Percentiles rank a stretch among this genome's conserved stretches.
phyloP scores from a whole-genome alignment of 148 eudicot species.

The Camellia lanceoleosa region DNA sequence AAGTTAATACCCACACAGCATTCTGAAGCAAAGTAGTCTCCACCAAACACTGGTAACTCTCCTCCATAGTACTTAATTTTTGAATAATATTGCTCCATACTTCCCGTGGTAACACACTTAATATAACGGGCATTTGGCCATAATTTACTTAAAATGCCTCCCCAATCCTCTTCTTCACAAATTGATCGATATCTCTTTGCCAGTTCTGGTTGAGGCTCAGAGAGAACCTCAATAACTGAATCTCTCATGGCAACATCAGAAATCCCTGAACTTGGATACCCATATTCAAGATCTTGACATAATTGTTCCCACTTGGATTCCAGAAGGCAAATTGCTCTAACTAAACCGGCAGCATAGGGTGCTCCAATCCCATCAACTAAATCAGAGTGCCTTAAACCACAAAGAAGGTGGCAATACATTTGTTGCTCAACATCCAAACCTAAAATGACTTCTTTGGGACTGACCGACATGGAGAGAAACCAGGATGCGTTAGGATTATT shows the following conservation, averaged over 20 bases:
- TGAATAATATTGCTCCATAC: constrained; percentile 36
- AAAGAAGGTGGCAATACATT: constrained; percentile 45
- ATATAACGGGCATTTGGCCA: constrained; percentile 41
- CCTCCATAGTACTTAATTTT: constrained; percentile 39
- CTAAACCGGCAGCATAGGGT: constrained; percentile 30
- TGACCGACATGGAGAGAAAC: constrained; percentile 24
- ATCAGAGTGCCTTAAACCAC: constrained; percentile 30
- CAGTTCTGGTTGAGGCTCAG: constrained; percentile 8
- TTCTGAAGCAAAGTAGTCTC: constrained; percentile 42
- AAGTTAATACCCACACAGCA: constrained; percentile 41
- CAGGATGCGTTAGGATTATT: constrained; percentile 20
- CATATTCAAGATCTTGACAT: constrained; percentile 28
- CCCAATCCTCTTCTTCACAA: constrained; percentile 27
- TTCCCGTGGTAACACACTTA: constrained; percentile 35
- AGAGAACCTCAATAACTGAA: constrained; percentile 14
- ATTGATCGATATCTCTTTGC: constrained; percentile 10
- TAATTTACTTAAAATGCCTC: constrained; percentile 28
- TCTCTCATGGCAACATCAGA: constrained; percentile 31
- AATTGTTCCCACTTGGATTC: constrained; percentile 24
- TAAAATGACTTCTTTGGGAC: constrained; percentile 37
- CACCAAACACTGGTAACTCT: constrained; percentile 30
- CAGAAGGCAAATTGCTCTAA: constrained; percentile 20
- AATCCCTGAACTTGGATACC: constrained; percentile 25
- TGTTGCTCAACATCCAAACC: constrained; percentile 42
- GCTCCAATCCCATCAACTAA: constrained; percentile 23